Conservation (phyloP, 2,329 filamentous ascomycete genomes). For the Penicillium palitans region DNA sequence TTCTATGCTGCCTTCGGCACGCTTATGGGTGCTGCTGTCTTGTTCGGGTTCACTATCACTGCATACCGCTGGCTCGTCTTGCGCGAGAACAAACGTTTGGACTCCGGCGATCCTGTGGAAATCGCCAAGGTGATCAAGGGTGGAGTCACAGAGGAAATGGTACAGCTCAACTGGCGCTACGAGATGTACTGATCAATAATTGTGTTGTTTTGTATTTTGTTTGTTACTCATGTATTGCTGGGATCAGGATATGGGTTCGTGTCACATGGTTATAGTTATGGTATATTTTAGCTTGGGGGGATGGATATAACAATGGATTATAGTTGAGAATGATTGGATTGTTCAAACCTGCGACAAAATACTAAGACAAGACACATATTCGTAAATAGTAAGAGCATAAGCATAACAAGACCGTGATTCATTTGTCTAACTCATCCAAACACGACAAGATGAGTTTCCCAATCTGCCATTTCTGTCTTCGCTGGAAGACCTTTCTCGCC, state of each 20-base stretch:
- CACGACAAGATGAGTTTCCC: constrained; percentile 36
- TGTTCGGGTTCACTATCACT: constrained; percentile 38
- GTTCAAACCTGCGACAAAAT: background rate
- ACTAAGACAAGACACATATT: background rate
- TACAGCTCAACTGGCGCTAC: constrained; percentile 46
- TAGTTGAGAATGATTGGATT: background rate
- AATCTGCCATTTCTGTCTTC: constrained; percentile 33
- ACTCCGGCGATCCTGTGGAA: constrained; percentile 38
- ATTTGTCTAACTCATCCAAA: constrained; percentile 28
- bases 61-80: constrained; percentile 41
- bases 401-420: background rate
- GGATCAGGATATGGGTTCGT: background rate
- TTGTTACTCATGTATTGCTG: background rate
- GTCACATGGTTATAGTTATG: background rate
- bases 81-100: constrained; percentile 43
- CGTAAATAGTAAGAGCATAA: background rate
- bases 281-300: background rate
- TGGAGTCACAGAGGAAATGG: constrained; percentile 48
- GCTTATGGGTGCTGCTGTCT: constrained; percentile 30
- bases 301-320: background rate
- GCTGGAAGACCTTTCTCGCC: constrained; percentile 35
- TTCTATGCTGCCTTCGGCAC: constrained; percentile 47
- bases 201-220: background rate
- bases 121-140: constrained; percentile 45
- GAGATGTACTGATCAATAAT: constrained; percentile 41